A percentile compares a stretch with the other conserved stretches of the same genome.
phyloP scores from a whole-genome alignment of 2,329 filamentous ascomycete species.

The Aureobasidium sp. region DNA sequence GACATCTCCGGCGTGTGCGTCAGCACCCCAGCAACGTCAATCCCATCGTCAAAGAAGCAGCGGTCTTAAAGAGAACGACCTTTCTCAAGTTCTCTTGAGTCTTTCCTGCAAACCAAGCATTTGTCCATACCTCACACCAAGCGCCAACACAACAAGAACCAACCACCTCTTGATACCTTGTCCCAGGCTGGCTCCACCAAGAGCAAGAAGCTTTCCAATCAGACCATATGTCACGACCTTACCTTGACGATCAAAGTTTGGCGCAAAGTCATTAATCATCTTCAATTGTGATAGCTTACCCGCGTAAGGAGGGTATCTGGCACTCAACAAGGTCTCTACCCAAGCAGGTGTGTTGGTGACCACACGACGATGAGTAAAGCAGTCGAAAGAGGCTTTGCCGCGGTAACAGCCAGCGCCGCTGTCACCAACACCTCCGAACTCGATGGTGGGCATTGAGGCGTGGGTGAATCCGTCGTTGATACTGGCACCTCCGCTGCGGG shows the following conservation, averaged over 20 bases:
- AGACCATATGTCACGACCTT: slow-evolving; percentile 17
- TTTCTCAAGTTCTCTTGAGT: neutral
- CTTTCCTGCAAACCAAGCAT: slow-evolving; percentile 7
- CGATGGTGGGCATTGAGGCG: slow-evolving; percentile 59
- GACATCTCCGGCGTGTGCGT: no score
- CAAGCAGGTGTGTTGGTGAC: slow-evolving; percentile 58
- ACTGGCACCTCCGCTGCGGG: slow-evolving; percentile 45
- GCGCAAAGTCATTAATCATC: slow-evolving; percentile 45
- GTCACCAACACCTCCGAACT: slow-evolving; percentile 78
- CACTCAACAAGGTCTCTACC: slow-evolving; percentile 59
- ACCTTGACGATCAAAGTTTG: slow-evolving; percentile 56
- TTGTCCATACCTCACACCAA: slow-evolving; percentile 2
- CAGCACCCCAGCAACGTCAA: no score
- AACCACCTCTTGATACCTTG: slow-evolving; percentile 10
- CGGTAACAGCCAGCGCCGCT: slow-evolving; percentile 72
- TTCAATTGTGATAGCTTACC: slow-evolving; percentile 49
- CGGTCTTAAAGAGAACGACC: no score
- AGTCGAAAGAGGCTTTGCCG: slow-evolving; percentile 65
- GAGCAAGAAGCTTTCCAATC: neutral
- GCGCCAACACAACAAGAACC: neutral
- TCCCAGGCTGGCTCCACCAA: neutral
- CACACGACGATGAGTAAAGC: slow-evolving; percentile 56
- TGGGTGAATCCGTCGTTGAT: slow-evolving; percentile 60
- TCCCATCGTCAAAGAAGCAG: no score
- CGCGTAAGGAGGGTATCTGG: slow-evolving; percentile 58